A percentile compares a stretch with the other conserved stretches of the same genome.
Evolutionary conservation across 176 grass and related monocot genomes (phyloP).

Genomic region (Musa acuminata): DNA sequence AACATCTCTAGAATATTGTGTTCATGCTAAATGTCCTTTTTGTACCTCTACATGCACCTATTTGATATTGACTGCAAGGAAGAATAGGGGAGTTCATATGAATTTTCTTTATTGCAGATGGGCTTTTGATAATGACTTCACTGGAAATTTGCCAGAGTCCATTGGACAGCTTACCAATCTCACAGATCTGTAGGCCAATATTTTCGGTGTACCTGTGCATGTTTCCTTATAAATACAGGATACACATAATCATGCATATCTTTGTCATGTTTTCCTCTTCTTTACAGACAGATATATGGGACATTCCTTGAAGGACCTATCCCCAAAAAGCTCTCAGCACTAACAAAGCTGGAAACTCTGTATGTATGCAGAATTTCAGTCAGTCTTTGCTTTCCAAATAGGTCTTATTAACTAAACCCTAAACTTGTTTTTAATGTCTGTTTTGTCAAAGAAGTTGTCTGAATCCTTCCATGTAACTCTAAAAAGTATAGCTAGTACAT

Average conservation of each 20-base stretch:
- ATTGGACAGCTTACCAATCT: conserved; percentile 37
- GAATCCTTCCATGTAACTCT: too few species aligned
- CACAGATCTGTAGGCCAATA: conserved; percentile 33
- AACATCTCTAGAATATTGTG: not conserved
- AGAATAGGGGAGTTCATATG: conserved; percentile 1
- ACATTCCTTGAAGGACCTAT: conserved; percentile 46
- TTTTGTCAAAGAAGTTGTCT: too few species aligned
- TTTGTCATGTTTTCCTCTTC: not conserved
- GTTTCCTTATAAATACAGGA: not conserved
- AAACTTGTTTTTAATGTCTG: too few species aligned
- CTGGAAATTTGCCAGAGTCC: conserved; percentile 31
- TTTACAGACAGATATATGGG: conserved; percentile 46
- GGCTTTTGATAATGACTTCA: conserved; percentile 52
- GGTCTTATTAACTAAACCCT: too few species aligned
- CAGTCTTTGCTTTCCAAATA: too few species aligned
- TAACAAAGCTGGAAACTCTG: conserved; percentile 40
- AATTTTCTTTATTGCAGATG: conserved; percentile 29
- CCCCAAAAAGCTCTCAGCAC: conserved; percentile 26
- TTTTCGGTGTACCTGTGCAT: not conserved
- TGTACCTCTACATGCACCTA: too few species aligned
- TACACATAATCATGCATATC: too few species aligned
- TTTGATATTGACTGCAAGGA: not conserved
- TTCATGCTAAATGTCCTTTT: too few species aligned
- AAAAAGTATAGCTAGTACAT: too few species aligned
- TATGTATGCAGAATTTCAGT: conserved; percentile 25